These are phyloP conservation scores for Larix kaempferi DNA, from an alignment of 75 land plant species.

Conservation along the genomic window DNA sequence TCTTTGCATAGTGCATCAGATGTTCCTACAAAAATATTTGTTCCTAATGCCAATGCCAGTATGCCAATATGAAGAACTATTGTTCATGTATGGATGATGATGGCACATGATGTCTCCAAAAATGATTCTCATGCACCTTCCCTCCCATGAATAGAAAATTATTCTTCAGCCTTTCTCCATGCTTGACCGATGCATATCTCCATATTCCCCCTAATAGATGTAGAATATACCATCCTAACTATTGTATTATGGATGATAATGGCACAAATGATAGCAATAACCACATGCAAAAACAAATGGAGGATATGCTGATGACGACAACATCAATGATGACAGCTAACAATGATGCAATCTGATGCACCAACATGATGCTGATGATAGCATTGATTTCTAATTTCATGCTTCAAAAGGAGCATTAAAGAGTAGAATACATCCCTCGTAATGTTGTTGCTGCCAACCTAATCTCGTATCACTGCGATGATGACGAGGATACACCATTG, in stretches of 20 bases:
- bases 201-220: neutral
- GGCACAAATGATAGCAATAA: slow-evolving; percentile 12
- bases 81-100: too few relatives aligned
- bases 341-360: slow-evolving; percentile 20
- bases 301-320: slow-evolving; percentile 14
- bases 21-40: too few relatives aligned
- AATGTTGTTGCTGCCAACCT: slow-evolving; percentile 1
- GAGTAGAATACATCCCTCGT: slow-evolving; percentile 21
- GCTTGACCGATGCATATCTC: slow-evolving; percentile 22
- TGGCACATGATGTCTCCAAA: too few relatives aligned
- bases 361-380: slow-evolving; percentile 21
- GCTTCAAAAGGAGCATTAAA: slow-evolving; percentile 16
- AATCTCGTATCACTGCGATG: neutral
- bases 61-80: too few relatives aligned
- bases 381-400: slow-evolving; percentile 13
- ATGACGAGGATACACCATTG: slow-evolving; percentile 9
- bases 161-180: slow-evolving; percentile 6
- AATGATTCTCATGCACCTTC: too few relatives aligned
- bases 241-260: slow-evolving; percentile 9
- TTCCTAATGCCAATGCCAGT: too few relatives aligned
- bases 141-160: too few relatives aligned
- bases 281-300: slow-evolving; percentile 10
- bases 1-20: too few relatives aligned
- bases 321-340: slow-evolving; percentile 11
- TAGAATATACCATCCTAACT: slow-evolving; percentile 1